These are phyloP conservation scores for Pisolithus marmoratus DNA, from an alignment of 768 basidiomycete genomes.

Conservation along the genomic window DNA sequence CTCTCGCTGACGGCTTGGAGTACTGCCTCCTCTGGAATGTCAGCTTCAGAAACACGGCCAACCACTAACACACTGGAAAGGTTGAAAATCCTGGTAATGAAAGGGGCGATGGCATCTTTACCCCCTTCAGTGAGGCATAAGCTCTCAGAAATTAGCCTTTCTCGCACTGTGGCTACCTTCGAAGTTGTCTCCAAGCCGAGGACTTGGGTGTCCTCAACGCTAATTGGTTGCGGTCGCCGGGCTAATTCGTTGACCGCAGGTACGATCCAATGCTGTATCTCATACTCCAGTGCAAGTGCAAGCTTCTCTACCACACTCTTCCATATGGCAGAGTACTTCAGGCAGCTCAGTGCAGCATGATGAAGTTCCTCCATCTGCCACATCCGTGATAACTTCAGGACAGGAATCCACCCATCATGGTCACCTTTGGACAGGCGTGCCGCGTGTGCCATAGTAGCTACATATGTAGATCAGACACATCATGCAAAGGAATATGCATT, in stretches of 20 bases:
- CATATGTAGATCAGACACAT: background rate
- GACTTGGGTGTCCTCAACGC: slow-evolving; percentile 7
- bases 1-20: too few relatives aligned
- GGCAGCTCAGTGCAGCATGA: slow-evolving; percentile 19
- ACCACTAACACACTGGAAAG: background rate
- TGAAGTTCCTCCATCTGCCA: slow-evolving; percentile 32
- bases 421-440: slow-evolving; percentile 1
- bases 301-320: slow-evolving; percentile 23
- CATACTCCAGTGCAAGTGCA: slow-evolving; percentile 23
- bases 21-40: too few relatives aligned
- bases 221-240: slow-evolving; percentile 13
- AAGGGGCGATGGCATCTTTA: background rate
- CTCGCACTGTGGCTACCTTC: slow-evolving; percentile 18
- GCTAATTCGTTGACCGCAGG: slow-evolving; percentile 20
- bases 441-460: background rate
- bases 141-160: slow-evolving; percentile 6
- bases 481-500: background rate
- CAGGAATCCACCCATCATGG: slow-evolving; percentile 31
- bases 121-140: background rate
- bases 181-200: slow-evolving; percentile 13
- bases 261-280: slow-evolving; percentile 31
- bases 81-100: background rate
- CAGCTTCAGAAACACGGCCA: too few relatives aligned
- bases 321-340: slow-evolving; percentile 13
- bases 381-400: slow-evolving; percentile 34